Conservation (phyloP, 805 yeast species). For the Myxozyma mucilagina region DNA sequence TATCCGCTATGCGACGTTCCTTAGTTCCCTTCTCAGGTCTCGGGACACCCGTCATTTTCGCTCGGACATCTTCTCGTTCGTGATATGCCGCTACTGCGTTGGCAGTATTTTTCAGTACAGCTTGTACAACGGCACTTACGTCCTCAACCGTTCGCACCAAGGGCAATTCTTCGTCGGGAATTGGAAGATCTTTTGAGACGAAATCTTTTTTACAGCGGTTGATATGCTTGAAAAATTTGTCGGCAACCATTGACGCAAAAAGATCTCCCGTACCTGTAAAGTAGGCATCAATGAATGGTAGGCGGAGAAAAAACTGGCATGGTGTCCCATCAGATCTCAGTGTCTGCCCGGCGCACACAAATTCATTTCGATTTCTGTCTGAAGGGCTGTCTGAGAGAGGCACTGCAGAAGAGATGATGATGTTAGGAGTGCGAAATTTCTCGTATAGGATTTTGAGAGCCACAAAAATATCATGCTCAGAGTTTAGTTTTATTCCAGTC, state of each 20-base stretch:
- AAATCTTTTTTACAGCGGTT: neutral
- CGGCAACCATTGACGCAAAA: constrained; percentile 76
- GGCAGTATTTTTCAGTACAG: constrained; percentile 53
- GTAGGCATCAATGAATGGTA: constrained; percentile 67
- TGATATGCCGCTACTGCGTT: constrained; percentile 22
- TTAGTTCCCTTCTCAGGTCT: constrained; percentile 24
- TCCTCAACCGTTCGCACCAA: constrained; percentile 46
- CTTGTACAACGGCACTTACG: constrained; percentile 57
- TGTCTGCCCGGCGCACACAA: constrained; percentile 25
- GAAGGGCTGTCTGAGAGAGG: constrained; percentile 20
- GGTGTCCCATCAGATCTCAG: constrained; percentile 7
- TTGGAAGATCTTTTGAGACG: constrained; percentile 32
- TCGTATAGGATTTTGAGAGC: constrained; percentile 16
- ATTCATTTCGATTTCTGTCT: constrained; percentile 35
- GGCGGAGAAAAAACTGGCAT: constrained; percentile 13
- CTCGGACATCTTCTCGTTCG: constrained; percentile 9
- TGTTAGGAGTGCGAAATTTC: constrained; percentile 52
- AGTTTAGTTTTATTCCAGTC: constrained; percentile 50
- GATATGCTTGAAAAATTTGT: constrained; percentile 48
- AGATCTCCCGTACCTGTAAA: constrained; percentile 96
- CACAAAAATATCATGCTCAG: constrained; percentile 5
- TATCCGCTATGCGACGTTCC: constrained; percentile 28
- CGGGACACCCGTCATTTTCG: constrained; percentile 9
- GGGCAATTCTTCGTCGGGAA: constrained; percentile 32
- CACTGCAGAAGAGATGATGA: constrained; percentile 65